Evolutionary conservation across 2,329 filamentous ascomycete genomes (phyloP).

Genomic region (Pseudogymnoascus sp.): DNA sequence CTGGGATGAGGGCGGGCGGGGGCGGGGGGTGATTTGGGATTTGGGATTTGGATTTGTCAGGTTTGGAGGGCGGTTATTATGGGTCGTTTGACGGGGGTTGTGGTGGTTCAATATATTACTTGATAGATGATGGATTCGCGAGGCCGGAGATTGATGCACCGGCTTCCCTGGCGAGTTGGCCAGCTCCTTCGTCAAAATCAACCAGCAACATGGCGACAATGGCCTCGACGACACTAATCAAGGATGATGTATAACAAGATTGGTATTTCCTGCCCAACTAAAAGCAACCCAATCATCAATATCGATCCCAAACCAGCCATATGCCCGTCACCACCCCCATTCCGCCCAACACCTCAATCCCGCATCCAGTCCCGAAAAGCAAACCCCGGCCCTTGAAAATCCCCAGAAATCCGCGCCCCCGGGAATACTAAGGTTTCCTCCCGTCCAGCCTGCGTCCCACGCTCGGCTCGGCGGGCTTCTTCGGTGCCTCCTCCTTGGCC

Average conservation of each 20-base stretch:
- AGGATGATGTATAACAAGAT: not conserved
- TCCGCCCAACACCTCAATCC: not conserved
- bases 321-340: not conserved
- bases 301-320: not conserved
- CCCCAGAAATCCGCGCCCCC: not conserved
- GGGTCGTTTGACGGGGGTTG: not conserved
- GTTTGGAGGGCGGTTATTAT: not conserved
- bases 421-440: conserved; percentile 9
- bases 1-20: not conserved
- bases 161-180: not conserved
- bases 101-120: not conserved
- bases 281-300: not conserved
- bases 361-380: not conserved
- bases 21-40: not conserved
- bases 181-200: too few relatives aligned
- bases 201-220: not conserved
- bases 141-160: not conserved
- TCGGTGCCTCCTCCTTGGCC: conserved; percentile 6
- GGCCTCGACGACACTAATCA: not conserved
- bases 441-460: conserved; percentile 11
- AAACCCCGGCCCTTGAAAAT: not conserved
- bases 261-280: not conserved
- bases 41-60: not conserved
- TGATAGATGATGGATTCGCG: not conserved
- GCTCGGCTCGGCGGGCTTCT: conserved; percentile 1